Conservation (phyloP, 2,329 filamentous ascomycete species). For the Claviceps pazoutovae region DNA sequence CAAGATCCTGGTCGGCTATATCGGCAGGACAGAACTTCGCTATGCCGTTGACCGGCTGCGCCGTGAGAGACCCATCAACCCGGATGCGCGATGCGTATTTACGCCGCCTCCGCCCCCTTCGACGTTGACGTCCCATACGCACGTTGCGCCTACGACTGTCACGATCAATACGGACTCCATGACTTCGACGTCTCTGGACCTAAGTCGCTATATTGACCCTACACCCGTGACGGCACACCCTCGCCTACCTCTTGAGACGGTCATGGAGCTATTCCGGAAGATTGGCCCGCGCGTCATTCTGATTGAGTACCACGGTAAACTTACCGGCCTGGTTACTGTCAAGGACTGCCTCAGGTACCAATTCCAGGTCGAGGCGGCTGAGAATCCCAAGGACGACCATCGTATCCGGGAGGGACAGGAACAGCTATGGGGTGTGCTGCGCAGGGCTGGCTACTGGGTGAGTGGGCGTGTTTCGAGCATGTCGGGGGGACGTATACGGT, state of each 20-base stretch:
- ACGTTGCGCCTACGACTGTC: slow-evolving; percentile 29
- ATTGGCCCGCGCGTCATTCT: slow-evolving; percentile 89
- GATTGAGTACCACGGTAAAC: slow-evolving; percentile 73
- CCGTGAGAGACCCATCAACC: slow-evolving; percentile 51
- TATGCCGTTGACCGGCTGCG: slow-evolving; percentile 79
- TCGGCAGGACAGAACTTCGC: slow-evolving; percentile 78
- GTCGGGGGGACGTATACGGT: slow-evolving; percentile 42
- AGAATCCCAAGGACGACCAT: slow-evolving; percentile 52
- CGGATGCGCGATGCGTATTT: slow-evolving; percentile 63
- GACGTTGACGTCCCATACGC: slow-evolving; percentile 17
- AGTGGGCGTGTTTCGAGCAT: slow-evolving; percentile 37
- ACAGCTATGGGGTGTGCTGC: slow-evolving; percentile 47
- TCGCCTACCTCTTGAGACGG: slow-evolving; percentile 80
- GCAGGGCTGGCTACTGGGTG: slow-evolving; percentile 41
- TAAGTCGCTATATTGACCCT: slow-evolving; percentile 75
- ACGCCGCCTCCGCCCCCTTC: slow-evolving; percentile 25
- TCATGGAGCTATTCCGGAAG: slow-evolving; percentile 98
- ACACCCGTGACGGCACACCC: slow-evolving; percentile 88
- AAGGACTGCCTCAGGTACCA: slow-evolving; percentile 97
- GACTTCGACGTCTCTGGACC: slow-evolving; percentile 52
- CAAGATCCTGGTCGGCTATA: slow-evolving; percentile 74
- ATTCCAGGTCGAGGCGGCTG: slow-evolving; percentile 84
- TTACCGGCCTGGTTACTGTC: slow-evolving; percentile 79
- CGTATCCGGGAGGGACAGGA: slow-evolving; percentile 46
- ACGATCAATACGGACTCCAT: slow-evolving; percentile 45